These are phyloP conservation scores for Cerrena zonata DNA, from an alignment of 1,284 basidiomycete species.

Conservation along the genomic window DNA sequence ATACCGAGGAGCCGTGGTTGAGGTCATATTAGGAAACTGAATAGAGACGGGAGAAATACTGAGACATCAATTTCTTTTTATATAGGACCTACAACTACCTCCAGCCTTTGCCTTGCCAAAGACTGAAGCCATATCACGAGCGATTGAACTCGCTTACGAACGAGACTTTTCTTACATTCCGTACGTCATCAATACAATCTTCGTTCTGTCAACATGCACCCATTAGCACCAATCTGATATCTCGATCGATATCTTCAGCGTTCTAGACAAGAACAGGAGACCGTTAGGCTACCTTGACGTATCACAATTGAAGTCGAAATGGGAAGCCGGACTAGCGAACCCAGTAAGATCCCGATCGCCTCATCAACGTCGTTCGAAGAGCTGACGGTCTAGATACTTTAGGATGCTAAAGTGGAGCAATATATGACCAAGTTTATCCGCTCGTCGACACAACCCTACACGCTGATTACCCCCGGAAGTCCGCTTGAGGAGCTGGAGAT, in stretches of 20 bases:
- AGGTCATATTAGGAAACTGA: conserved; percentile 2
- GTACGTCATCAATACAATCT: conserved; percentile 42
- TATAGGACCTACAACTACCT: conserved; percentile 79
- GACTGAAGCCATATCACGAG: conserved; percentile 64
- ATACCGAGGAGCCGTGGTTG: conserved; percentile 55
- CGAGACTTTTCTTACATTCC: conserved; percentile 88
- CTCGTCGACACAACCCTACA: conserved; percentile 62
- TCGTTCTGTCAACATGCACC: background rate
- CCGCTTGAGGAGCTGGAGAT: conserved; percentile 70
- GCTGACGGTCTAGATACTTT: background rate
- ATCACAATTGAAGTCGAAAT: conserved; percentile 65
- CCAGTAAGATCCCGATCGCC: conserved; percentile 45
- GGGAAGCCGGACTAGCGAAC: conserved; percentile 66
- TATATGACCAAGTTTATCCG: conserved; percentile 78
- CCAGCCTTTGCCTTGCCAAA: conserved; percentile 81
- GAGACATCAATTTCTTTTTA: background rate
- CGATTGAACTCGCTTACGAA: conserved; percentile 82
- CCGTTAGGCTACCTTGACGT: conserved; percentile 83
- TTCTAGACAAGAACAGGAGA: conserved; percentile 65
- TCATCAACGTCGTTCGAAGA: background rate
- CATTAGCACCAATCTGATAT: no score
- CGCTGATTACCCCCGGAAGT: conserved; percentile 74
- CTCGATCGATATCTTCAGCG: no score
- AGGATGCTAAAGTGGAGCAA: conserved; percentile 60
- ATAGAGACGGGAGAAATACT: background rate